A percentile compares a stretch with the other conserved stretches of the same genome.
Evolutionary conservation across 352 stramenopile genomes (phyloP).

Genomic region (Saprolegnia parasitica): DNA sequence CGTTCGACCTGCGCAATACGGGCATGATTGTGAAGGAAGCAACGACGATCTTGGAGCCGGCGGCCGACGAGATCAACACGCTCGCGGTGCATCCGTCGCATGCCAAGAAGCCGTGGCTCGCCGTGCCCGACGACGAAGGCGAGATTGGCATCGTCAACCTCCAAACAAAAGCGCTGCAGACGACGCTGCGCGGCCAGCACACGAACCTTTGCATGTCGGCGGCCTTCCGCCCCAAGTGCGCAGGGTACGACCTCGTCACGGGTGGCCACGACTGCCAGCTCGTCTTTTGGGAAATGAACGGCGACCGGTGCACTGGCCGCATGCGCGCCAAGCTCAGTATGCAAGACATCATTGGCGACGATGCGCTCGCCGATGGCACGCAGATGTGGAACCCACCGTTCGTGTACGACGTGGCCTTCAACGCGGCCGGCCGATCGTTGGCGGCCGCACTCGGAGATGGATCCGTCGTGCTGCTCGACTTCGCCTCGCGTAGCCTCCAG

Average conservation of each 20-base stretch:
- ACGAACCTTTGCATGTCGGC: conserved; percentile 62
- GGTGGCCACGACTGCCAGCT: conserved; percentile 63
- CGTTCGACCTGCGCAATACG: conserved; percentile 61
- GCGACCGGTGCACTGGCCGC: conserved; percentile 50
- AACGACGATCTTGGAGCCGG: conserved; percentile 53
- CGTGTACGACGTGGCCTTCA: conserved; percentile 61
- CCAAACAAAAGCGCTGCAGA: conserved; percentile 49
- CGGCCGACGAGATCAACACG: conserved; percentile 65
- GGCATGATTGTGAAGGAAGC: conserved; percentile 49
- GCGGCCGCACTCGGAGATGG: conserved; percentile 61
- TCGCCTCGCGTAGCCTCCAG: conserved; percentile 47
- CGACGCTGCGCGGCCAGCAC: conserved; percentile 63
- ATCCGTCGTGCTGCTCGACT: conserved; percentile 60
- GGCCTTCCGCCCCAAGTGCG: conserved; percentile 59
- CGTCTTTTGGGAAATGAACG: conserved; percentile 74
- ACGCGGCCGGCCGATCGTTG: conserved; percentile 56
- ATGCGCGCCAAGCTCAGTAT: conserved; percentile 69
- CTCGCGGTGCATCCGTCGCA: conserved; percentile 48
- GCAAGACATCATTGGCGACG: conserved; percentile 33
- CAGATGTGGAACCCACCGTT: conserved; percentile 76
- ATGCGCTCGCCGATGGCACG: conserved; percentile 30
- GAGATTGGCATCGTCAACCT: conserved; percentile 67
- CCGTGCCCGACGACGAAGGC: conserved; percentile 57
- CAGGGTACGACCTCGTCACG: conserved; percentile 64
- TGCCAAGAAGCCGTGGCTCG: conserved; percentile 45